Percentiles rank a stretch among this genome's conserved stretches.
Evolutionary conservation across 2,329 filamentous ascomycete species (phyloP).

Genomic region (Phialocephala sp.): DNA sequence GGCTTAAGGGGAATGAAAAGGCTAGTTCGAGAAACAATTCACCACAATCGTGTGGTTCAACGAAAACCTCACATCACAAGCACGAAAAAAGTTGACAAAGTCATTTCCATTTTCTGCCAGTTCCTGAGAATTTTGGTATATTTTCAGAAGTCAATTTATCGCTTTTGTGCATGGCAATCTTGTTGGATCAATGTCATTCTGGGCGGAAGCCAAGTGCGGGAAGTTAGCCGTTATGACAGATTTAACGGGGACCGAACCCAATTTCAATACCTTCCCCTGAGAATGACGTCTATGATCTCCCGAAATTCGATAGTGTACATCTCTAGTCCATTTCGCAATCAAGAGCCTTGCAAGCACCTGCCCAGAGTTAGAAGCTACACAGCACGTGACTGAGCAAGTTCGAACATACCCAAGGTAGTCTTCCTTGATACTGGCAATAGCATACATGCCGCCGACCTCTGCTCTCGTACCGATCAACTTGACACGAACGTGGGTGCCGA

Average conservation of each 20-base stretch:
- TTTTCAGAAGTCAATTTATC: not conserved
- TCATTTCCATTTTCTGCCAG: constrained; percentile 2
- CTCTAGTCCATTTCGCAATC: constrained; percentile 12
- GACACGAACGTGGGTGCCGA: constrained; percentile 88
- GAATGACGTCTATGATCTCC: not conserved
- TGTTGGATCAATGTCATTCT: not conserved
- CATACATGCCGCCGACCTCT: constrained; percentile 94
- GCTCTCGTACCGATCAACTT: constrained; percentile 94
- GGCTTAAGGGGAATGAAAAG: not conserved
- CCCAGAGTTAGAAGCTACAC: constrained; percentile 11
- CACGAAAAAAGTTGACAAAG: not conserved
- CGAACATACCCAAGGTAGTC: constrained; percentile 68
- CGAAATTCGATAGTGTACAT: not conserved
- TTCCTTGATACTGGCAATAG: constrained; percentile 95
- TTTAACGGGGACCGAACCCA: not conserved
- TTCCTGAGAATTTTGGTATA: not conserved
- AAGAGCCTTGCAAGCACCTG: constrained; percentile 39
- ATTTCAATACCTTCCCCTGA: not conserved
- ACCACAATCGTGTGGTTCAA: too few species aligned
- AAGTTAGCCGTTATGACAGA: constrained; percentile 1
- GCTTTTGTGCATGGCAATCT: not conserved
- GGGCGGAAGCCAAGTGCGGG: not conserved
- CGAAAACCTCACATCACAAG: constrained; percentile 3
- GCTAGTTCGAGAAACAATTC: too few species aligned
- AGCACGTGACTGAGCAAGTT: too few species aligned